These are phyloP conservation scores for Rhypophila decipiens DNA, from an alignment of 495 filamentous ascomycete species.

Conservation along the genomic window DNA sequence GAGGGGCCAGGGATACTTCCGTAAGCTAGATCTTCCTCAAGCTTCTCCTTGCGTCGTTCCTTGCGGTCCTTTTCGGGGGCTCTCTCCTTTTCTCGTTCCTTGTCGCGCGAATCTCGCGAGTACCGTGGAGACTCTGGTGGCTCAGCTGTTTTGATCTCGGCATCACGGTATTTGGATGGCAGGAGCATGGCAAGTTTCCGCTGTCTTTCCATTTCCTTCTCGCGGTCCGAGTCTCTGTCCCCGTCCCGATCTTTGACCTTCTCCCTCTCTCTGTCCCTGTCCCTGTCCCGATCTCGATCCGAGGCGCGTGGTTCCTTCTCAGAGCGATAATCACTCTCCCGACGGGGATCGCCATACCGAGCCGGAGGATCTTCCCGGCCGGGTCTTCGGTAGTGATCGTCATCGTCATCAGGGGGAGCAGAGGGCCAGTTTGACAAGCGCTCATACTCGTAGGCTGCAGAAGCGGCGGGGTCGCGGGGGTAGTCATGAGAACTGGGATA, in stretches of 20 bases:
- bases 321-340: conserved; percentile 19
- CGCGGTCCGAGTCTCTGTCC: conserved; percentile 15
- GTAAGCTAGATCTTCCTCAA: conserved; percentile 43
- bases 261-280: conserved; percentile 13
- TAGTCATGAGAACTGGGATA: conserved; percentile 38
- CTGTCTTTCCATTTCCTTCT: conserved; percentile 12
- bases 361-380: conserved; percentile 6
- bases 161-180: conserved; percentile 16
- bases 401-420: conserved; percentile 20
- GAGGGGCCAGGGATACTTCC: conserved; percentile 26
- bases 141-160: conserved; percentile 12
- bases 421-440: conserved; percentile 25
- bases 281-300: conserved; percentile 16
- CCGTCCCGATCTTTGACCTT: conserved; percentile 14
- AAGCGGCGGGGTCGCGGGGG: conserved; percentile 25
- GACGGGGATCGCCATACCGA: conserved; percentile 10
- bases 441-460: conserved; percentile 25
- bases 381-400: conserved; percentile 16
- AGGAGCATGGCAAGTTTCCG: conserved; percentile 11
- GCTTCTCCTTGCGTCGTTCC: conserved; percentile 31
- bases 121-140: conserved; percentile 16
- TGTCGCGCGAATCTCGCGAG: conserved; percentile 23
- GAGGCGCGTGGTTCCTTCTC: conserved; percentile 5
- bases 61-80: conserved; percentile 15
- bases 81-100: conserved; percentile 17